A percentile compares a stretch with the other conserved stretches of the same genome.
phyloP scores from a whole-genome alignment of 1,284 basidiomycete species.

The Mycena citricolor region DNA sequence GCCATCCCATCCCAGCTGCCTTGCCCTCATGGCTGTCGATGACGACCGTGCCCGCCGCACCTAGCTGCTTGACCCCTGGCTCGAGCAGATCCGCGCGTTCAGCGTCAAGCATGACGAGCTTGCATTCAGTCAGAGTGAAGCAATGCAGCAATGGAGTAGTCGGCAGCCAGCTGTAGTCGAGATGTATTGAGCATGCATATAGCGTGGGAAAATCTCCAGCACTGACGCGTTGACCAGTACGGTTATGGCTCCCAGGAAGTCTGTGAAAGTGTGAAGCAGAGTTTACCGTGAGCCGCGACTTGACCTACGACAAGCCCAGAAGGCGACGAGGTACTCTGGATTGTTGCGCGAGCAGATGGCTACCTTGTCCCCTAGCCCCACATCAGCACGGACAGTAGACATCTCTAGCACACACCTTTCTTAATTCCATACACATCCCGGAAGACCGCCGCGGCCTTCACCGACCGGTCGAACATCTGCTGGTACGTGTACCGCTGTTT shows the following conservation, averaged over 20 bases:
- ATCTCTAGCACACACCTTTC: constrained; percentile 44
- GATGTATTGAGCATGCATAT: not conserved
- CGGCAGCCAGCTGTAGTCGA: constrained; percentile 49
- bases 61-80: constrained; percentile 31
- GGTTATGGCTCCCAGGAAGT: constrained; percentile 51
- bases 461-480: constrained; percentile 42
- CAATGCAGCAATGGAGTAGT: constrained; percentile 49
- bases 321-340: constrained; percentile 51
- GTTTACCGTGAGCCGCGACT: not conserved
- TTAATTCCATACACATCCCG: constrained; percentile 47
- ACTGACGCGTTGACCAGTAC: constrained; percentile 55
- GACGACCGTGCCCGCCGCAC: constrained; percentile 36
- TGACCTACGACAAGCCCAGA: constrained; percentile 53
- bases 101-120: constrained; percentile 55
- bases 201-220: not conserved
- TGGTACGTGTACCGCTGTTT: constrained; percentile 38
- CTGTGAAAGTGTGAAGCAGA: constrained; percentile 27
- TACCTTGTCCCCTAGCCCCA: constrained; percentile 48
- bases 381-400: constrained; percentile 21
- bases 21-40: constrained; percentile 37
- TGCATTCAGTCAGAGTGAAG: constrained; percentile 49
- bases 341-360: constrained; percentile 62
- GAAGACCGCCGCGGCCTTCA: constrained; percentile 48
- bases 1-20: constrained; percentile 38
- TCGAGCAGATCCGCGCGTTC: constrained; percentile 47